These are phyloP conservation scores for Brassica incana DNA, from an alignment of 345 rosid species.

Conservation along the genomic window DNA sequence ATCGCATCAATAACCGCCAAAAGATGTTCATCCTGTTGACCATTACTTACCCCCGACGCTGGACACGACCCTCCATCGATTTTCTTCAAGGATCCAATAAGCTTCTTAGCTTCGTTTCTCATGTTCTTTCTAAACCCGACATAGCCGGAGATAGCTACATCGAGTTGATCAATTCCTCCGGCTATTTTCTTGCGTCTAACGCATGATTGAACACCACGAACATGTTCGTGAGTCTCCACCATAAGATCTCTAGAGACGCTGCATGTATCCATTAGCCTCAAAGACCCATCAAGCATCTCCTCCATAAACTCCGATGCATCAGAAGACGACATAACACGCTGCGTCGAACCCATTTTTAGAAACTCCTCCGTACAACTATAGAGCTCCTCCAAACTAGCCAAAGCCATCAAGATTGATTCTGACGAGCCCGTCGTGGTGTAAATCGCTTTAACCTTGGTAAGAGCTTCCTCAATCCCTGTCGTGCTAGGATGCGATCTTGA, in stretches of 20 bases:
- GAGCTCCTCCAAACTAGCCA: conserved; percentile 52
- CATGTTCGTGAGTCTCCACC: conserved; percentile 48
- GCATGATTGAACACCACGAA: conserved; percentile 58
- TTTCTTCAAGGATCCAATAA: conserved; percentile 49
- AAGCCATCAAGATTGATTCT: conserved; percentile 37
- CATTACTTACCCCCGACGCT: not conserved
- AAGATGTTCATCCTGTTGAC: conserved; percentile 39
- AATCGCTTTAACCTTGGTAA: conserved; percentile 45
- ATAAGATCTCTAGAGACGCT: conserved; percentile 53
- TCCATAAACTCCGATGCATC: conserved; percentile 42
- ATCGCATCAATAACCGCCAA: conserved; percentile 46
- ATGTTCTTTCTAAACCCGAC: conserved; percentile 50
- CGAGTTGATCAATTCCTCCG: conserved; percentile 19
- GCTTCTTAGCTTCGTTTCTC: conserved; percentile 59
- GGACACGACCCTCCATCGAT: conserved; percentile 39
- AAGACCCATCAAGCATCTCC: conserved; percentile 58
- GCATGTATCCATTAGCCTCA: conserved; percentile 63
- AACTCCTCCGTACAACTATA: conserved; percentile 49
- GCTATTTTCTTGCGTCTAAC: conserved; percentile 56
- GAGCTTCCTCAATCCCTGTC: conserved; percentile 47
- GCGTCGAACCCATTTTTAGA: conserved; percentile 57
- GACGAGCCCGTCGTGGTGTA: conserved; percentile 40
- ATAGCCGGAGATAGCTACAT: conserved; percentile 33
- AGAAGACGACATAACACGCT: conserved; percentile 44
- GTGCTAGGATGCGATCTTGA: conserved; percentile 70